Evolutionary conservation across 305 asterid species (phyloP).

Genomic region (Fraxinus floribunda): DNA sequence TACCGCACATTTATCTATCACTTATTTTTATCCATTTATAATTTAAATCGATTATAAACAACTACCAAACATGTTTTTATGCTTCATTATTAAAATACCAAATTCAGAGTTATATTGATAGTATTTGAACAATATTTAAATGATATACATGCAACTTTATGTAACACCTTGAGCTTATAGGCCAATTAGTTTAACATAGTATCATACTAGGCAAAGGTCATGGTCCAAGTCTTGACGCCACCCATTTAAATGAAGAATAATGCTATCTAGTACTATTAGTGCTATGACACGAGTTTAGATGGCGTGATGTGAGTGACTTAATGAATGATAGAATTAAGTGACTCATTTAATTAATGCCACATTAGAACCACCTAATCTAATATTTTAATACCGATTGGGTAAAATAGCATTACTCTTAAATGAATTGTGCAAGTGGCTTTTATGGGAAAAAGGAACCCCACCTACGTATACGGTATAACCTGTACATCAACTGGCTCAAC

Average conservation of each 20-base stretch:
- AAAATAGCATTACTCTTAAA: background rate
- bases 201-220: background rate
- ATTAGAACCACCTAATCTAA: background rate
- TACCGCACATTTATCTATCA: background rate
- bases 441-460: background rate
- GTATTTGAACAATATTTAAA: background rate
- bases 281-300: background rate
- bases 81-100: background rate
- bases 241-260: background rate
- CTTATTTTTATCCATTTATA: background rate
- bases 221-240: background rate
- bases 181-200: background rate
- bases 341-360: background rate
- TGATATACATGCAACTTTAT: background rate
- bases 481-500: background rate
- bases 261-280: background rate
- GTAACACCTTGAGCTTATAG: background rate
- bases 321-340: background rate
- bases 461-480: background rate
- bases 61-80: background rate
- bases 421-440: background rate
- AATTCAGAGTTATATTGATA: background rate
- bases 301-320: background rate
- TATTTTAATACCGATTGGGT: background rate
- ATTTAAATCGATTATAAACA: background rate